Evolutionary conservation across 1,284 basidiomycete species (phyloP).

Genomic region (Papiliotrema nemorosa): DNA sequence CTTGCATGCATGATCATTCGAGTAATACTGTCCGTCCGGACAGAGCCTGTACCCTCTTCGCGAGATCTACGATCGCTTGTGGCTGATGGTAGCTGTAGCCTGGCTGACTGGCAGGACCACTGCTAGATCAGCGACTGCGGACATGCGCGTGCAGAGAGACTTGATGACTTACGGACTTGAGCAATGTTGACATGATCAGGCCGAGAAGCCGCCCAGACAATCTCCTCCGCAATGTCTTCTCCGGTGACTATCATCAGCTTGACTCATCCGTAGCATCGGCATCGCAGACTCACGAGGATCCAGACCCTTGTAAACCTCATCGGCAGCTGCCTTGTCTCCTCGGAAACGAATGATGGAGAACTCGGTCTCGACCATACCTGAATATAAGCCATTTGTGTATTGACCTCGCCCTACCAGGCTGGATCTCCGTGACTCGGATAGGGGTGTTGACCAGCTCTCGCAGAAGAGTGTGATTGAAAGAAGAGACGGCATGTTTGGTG

Average conservation of each 20-base stretch:
- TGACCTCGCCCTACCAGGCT: slow-evolving; percentile 60
- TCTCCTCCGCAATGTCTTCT: slow-evolving; percentile 90
- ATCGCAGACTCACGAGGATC: slow-evolving; percentile 44
- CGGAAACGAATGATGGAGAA: slow-evolving; percentile 86
- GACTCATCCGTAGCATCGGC: not conserved
- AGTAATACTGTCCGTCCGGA: no score
- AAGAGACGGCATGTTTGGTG: slow-evolving; percentile 65
- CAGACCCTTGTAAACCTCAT: slow-evolving; percentile 84
- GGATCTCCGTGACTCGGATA: slow-evolving; percentile 86
- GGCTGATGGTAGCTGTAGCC: slow-evolving; percentile 38
- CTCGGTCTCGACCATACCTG: slow-evolving; percentile 49
- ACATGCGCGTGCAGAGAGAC: not conserved
- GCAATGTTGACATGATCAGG: slow-evolving; percentile 40
- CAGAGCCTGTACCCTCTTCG: not conserved
- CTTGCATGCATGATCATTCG: no score
- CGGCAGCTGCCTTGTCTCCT: slow-evolving; percentile 73
- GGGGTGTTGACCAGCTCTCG: slow-evolving; percentile 84
- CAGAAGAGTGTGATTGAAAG: slow-evolving; percentile 79
- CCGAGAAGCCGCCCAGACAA: slow-evolving; percentile 62
- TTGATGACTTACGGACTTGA: slow-evolving; percentile 29
- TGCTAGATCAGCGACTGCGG: slow-evolving; percentile 6
- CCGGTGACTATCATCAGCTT: slow-evolving; percentile 57
- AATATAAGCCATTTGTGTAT: not conserved
- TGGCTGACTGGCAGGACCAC: slow-evolving; percentile 42
- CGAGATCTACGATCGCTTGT: slow-evolving; percentile 9